Percentiles rank a stretch among this genome's conserved stretches.
Conservation (phyloP, 768 basidiomycete species). For the Sporobolomyces roseus region DNA sequence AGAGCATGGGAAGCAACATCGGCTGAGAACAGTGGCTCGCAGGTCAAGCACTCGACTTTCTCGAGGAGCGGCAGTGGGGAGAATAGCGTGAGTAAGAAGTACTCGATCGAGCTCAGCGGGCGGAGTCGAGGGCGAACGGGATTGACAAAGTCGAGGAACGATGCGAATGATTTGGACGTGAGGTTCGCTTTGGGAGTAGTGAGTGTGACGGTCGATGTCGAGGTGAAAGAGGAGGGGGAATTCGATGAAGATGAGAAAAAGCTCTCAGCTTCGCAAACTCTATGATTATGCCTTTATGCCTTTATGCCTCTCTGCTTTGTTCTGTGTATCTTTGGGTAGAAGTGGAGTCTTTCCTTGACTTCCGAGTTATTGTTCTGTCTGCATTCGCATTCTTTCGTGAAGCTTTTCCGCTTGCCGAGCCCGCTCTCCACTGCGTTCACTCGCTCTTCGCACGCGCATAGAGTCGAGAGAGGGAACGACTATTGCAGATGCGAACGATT, state of each 20-base stretch:
- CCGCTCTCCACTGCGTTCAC: too few species aligned
- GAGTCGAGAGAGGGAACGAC: too few species aligned
- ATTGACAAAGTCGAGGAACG: too few species aligned
- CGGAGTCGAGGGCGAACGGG: neutral
- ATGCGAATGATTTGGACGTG: constrained; percentile 3
- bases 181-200: neutral
- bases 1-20: neutral
- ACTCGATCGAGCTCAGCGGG: constrained; percentile 13
- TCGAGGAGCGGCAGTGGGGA: neutral
- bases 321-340: neutral
- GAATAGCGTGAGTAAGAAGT: neutral
- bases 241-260: neutral
- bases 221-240: constrained; percentile 1
- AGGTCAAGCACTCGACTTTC: neutral
- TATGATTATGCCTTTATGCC: neutral
- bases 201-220: constrained; percentile 7
- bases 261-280: neutral
- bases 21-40: neutral
- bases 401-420: too few species aligned
- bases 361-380: neutral
- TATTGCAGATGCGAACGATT: too few species aligned
- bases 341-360: neutral
- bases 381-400: too few species aligned
- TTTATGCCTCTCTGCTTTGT: neutral
- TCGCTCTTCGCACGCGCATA: too few species aligned